Base-by-base conservation (phyloP, 345 rosid species). In the Limnanthes douglasii region DNA sequence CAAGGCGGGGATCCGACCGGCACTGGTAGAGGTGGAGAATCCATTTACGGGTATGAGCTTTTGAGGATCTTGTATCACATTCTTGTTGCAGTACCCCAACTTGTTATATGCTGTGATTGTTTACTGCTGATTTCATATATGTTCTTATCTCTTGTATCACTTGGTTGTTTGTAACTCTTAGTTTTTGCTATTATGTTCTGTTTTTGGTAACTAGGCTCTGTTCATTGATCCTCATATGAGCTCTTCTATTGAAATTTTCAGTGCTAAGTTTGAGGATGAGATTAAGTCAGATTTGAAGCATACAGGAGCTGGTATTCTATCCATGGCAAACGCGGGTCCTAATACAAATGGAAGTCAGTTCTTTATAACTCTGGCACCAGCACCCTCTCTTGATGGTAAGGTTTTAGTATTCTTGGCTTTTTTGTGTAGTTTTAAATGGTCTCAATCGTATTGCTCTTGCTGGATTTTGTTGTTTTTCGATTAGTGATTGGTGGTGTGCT, bases 1-100 rank as follows among this genome's bases (percentile, higher is more conserved):
- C 96, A 90, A 73, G 96, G 98, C 46, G 98, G 98, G 14, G 96
- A 90, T 65, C 98, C 95, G 25, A 90, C 98, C 0, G 98, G 88
- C 25, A 84, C 98, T 32, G 98, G 96, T 50, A 75, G 84, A 51
- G 94, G 94, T 11, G 94, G 94, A 37, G 72, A 80, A 56, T 84
- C 96, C 38, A 84, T 83, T 25, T 88, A 83, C 21, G 97, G 93
- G 95, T 88, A 68, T n/a, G n/a, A n/a, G n/a, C n/a, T n/a, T n/a
- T n/a, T n/a, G n/a, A n/a, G n/a, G n/a, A n/a, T n/a, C n/a, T n/a
- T n/a, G n/a, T n/a, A n/a, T n/a, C n/a, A n/a, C n/a, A n/a, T n/a
- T n/a, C n/a, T n/a, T n/a, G n/a, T n/a, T n/a, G n/a, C n/a, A n/a
- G n/a, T n/a, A n/a, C n/a, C n/a, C n/a, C n/a, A n/a, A n/a, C n/a